Evolutionary conservation across 495 filamentous ascomycete species (phyloP).

Genomic region (Penicillium fimorum): DNA sequence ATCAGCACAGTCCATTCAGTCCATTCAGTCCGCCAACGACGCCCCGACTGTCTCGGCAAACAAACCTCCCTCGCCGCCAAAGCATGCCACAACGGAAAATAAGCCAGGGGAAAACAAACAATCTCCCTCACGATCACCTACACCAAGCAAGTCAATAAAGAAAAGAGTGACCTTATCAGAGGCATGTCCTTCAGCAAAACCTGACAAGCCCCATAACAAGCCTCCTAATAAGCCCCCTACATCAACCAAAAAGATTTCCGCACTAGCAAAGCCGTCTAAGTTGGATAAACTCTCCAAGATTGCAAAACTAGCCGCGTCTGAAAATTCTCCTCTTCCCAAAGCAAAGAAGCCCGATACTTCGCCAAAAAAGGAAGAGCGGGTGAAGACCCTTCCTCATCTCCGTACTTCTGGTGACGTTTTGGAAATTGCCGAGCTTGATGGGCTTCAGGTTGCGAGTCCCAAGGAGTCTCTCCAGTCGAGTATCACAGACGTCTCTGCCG

Average conservation of each 20-base stretch:
- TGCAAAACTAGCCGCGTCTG: background rate
- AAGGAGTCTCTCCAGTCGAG: constrained; percentile 25
- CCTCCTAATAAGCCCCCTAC: background rate
- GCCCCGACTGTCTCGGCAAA: constrained; percentile 11
- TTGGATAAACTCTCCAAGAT: background rate
- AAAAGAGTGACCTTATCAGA: constrained; percentile 7
- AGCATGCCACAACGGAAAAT: background rate
- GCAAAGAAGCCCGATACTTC: background rate
- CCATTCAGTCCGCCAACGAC: constrained; percentile 10
- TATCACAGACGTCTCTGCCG: constrained; percentile 22
- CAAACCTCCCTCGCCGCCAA: constrained; percentile 13
- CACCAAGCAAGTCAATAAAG: background rate
- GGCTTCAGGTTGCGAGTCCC: constrained; percentile 33
- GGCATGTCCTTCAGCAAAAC: background rate
- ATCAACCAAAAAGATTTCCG: constrained; percentile 2
- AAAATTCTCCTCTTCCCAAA: background rate
- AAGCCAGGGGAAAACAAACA: constrained; percentile 1
- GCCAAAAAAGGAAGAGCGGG: constrained; percentile 8
- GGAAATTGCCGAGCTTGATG: constrained; percentile 45
- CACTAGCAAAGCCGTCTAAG: constrained; percentile 8
- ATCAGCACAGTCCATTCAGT: constrained; percentile 21
- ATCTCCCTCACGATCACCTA: background rate
- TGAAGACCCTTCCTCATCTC: constrained; percentile 21
- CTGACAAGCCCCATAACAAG: background rate
- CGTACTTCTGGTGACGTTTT: constrained; percentile 18